Percentiles rank a stretch among this genome's conserved stretches.
These are phyloP conservation scores for Exophiala calicioides DNA, from an alignment of 2,329 filamentous ascomycete species.

Conservation along the genomic window DNA sequence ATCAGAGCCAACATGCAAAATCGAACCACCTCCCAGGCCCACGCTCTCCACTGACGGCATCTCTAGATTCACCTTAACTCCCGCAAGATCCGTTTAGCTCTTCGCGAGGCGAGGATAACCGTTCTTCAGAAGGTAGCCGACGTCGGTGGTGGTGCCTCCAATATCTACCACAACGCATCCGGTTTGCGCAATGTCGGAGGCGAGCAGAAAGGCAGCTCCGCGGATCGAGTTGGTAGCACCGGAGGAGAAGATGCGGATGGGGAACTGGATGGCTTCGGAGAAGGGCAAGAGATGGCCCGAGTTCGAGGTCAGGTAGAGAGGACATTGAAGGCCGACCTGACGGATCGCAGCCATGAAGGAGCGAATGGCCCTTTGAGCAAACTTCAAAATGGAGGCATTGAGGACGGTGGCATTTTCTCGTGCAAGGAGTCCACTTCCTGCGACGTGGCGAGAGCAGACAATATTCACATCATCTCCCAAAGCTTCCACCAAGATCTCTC, in stretches of 20 bases:
- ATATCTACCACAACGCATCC: slow-evolving; percentile 62
- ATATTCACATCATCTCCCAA: slow-evolving; percentile 41
- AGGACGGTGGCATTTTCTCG: slow-evolving; percentile 67
- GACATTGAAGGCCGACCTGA: slow-evolving; percentile 53
- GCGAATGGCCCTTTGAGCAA: slow-evolving; percentile 58
- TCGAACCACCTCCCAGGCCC: slow-evolving; percentile 58
- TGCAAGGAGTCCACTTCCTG: slow-evolving; percentile 53
- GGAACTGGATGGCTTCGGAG: slow-evolving; percentile 53
- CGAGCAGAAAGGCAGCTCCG: slow-evolving; percentile 61
- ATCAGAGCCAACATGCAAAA: slow-evolving; percentile 41
- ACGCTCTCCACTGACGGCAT: slow-evolving; percentile 59
- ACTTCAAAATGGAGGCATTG: slow-evolving; percentile 62
- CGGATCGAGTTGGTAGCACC: slow-evolving; percentile 66
- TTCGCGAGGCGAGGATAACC: slow-evolving; percentile 64
- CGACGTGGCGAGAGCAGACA: slow-evolving; percentile 48
- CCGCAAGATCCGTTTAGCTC: slow-evolving; percentile 59
- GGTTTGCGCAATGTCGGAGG: slow-evolving; percentile 52
- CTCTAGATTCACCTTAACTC: slow-evolving; percentile 60
- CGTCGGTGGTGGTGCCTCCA: slow-evolving; percentile 66
- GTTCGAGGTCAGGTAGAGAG: slow-evolving; percentile 64
- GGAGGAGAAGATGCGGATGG: slow-evolving; percentile 63
- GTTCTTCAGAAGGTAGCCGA: slow-evolving; percentile 60
- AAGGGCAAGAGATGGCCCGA: slow-evolving; percentile 62
- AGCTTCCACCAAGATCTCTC: slow-evolving; percentile 40
- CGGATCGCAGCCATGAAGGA: slow-evolving; percentile 57